These are phyloP conservation scores for Daldinia loculata DNA, from an alignment of 495 filamentous ascomycete species.

Conservation along the genomic window DNA sequence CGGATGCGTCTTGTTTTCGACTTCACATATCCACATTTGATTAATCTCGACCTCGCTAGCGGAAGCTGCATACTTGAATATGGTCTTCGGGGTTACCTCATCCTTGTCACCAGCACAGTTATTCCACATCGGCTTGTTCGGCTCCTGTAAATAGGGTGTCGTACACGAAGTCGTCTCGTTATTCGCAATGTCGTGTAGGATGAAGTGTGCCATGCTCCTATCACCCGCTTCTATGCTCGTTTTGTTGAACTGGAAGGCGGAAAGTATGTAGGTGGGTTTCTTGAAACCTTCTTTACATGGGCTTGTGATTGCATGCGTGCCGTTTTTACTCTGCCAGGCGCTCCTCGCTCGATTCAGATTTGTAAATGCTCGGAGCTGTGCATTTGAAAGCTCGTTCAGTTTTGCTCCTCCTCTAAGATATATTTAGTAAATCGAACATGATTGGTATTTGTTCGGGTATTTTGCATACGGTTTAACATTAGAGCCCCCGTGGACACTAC, in stretches of 20 bases:
- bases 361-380: background rate
- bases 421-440: background rate
- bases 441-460: background rate
- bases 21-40: slow-evolving; percentile 36
- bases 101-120: slow-evolving; percentile 2
- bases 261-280: slow-evolving; percentile 26
- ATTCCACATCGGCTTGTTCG: slow-evolving; percentile 28
- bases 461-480: slow-evolving; percentile 6
- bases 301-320: slow-evolving; percentile 1
- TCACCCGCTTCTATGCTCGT: slow-evolving; percentile 14
- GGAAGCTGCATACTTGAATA: slow-evolving; percentile 24
- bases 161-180: slow-evolving; percentile 23
- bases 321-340: background rate
- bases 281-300: slow-evolving; percentile 25
- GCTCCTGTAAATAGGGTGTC: slow-evolving; percentile 37
- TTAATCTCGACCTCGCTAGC: slow-evolving; percentile 21
- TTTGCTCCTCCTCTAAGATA: background rate
- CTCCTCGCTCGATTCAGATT: background rate
- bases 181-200: slow-evolving; percentile 23
- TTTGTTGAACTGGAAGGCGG: slow-evolving; percentile 37
- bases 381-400: background rate
- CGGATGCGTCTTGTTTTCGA: slow-evolving; percentile 33
- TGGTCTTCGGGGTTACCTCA: slow-evolving; percentile 17
- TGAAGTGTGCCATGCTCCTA: slow-evolving; percentile 28
- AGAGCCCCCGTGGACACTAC: background rate